These are phyloP conservation scores for Aspergillus ochraceus DNA, from an alignment of 2,329 filamentous ascomycete species.

Conservation along the genomic window DNA sequence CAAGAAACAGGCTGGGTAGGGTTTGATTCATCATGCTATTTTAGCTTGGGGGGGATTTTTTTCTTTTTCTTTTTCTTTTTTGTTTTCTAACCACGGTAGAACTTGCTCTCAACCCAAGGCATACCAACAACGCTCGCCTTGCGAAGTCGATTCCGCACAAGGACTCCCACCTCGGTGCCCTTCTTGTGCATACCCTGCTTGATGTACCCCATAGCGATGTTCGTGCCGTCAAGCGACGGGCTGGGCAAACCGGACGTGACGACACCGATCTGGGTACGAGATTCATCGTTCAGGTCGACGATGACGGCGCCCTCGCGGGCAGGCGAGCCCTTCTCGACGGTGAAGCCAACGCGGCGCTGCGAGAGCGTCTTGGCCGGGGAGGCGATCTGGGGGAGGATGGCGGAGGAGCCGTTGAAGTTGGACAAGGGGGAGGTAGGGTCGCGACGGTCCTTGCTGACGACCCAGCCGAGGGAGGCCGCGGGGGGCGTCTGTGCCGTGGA, in stretches of 20 bases:
- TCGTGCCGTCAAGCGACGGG: conserved; percentile 75
- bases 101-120: conserved; percentile 82
- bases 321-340: conserved; percentile 76
- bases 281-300: conserved; percentile 57
- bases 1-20: too few species aligned
- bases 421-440: conserved; percentile 47
- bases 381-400: conserved; percentile 71
- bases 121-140: conserved; percentile 79
- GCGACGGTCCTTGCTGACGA: conserved; percentile 78
- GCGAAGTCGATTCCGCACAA: conserved; percentile 74
- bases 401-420: conserved; percentile 81
- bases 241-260: conserved; percentile 90
- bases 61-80: too few species aligned
- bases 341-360: conserved; percentile 75
- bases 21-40: too few species aligned
- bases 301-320: conserved; percentile 87
- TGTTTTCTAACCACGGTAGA: conserved; percentile 52
- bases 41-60: too few species aligned
- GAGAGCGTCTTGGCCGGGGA: conserved; percentile 59
- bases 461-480: conserved; percentile 70
- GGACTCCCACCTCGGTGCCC: conserved; percentile 75
- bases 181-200: conserved; percentile 78
- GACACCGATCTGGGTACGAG: conserved; percentile 66
- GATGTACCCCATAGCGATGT: conserved; percentile 95
- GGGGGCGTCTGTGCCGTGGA: conserved; percentile 74